Base-by-base conservation (phyloP, 176 grass and related monocot species). In the Puccinellia tenuiflora region DNA sequence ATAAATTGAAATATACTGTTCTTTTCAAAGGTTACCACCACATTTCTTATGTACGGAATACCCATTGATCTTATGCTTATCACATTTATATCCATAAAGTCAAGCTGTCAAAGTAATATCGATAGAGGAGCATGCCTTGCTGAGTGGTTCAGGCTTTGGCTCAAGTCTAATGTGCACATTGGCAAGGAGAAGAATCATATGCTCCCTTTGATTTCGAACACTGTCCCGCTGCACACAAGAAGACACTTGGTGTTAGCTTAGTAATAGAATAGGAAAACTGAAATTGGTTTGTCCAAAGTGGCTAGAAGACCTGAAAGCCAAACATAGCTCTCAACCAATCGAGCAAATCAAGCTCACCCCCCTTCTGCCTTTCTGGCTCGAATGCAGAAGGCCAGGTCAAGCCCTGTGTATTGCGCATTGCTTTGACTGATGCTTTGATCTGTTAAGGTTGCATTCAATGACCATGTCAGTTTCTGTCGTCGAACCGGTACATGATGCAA, bases 241-340 rank as follows among this genome's bases (percentile, higher is more conserved):
- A 62, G 51, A 76, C 31, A 83, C 37, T 48, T 84, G 64, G 67
- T 68, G 38, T 86, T 87, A 73, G 68, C 69, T 79, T 83, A 71
- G 39, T 34, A 79, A 88, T 82, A 26, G 2, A 70, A 78, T 79
- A 22, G 35, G n/a, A 7, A 67, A 78, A 81, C 48, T 40, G 13
- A 75, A 75, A 81, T 66, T 34, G 51, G 31, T 25, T 86, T 20
- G 28, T 68, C 42, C 57, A 65, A 28, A 66, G 75, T 65, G 56
- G 65, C 39, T 46, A 82, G 76, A 79, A 60, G 28, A 98, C 96
- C 92, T 98, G 96, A 91, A 98, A 98, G 35, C 96, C 96, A 90
- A 98, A 98, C 92, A 95, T 95, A 68, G 88, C 80, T 76, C 96
- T 95, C 77, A 98, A 84, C 96, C 96, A 98, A 88, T 98, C 96